phyloP scores from a whole-genome alignment of 1,284 basidiomycete species.

The Flammula alnicola region DNA sequence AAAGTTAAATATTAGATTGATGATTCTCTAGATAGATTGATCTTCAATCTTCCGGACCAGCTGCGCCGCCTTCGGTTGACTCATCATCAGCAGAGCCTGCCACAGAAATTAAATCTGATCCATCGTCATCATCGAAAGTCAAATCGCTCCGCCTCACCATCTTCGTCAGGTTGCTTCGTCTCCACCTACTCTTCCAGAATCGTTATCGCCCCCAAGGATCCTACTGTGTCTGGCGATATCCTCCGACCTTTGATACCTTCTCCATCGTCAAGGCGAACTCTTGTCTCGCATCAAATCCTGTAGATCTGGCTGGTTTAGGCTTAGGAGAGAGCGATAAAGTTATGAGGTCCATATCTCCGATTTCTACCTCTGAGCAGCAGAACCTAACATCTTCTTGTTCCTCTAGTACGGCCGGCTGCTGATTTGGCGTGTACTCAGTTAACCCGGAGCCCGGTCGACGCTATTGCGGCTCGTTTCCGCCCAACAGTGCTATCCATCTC shows the following conservation, averaged over 20 bases:
- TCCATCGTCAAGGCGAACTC: conserved; percentile 92
- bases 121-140: conserved; percentile 8
- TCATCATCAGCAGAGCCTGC: background rate
- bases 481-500: conserved; percentile 23
- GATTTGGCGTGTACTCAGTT: conserved; percentile 81
- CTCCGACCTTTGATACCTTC: conserved; percentile 89
- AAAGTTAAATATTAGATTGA: conserved; percentile 1
- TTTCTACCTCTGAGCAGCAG: background rate
- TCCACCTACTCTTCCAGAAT: conserved; percentile 1
- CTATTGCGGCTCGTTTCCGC: conserved; percentile 72
- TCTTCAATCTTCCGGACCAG: too few species aligned
- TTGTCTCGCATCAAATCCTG: conserved; percentile 88
- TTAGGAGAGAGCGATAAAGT: conserved; percentile 58
- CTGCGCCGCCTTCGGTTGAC: background rate
- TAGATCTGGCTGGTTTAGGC: conserved; percentile 84
- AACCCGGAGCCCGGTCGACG: conserved; percentile 57
- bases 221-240: conserved; percentile 72
- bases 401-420: conserved; percentile 65
- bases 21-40: conserved; percentile 61
- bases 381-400: background rate
- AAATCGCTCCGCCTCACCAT: conserved; percentile 15
- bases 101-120: background rate
- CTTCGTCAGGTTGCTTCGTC: background rate
- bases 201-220: conserved; percentile 21
- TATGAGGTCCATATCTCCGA: conserved; percentile 35